Base-by-base conservation (phyloP, 2,329 filamentous ascomycete species). In the Talaromyces sp. region DNA sequence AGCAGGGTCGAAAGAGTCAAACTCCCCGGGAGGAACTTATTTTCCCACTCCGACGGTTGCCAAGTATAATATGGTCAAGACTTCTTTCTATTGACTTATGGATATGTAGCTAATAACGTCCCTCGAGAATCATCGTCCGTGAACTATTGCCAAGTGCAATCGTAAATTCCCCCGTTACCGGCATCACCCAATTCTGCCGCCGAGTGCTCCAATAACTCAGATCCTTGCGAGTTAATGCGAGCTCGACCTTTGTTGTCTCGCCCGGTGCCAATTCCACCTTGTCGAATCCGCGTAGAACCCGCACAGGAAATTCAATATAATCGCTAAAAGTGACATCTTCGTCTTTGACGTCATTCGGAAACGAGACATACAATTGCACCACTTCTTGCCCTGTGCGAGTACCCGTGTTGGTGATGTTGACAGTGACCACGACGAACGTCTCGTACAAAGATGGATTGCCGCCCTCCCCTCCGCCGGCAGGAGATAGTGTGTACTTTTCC, bases 161-260 rank as follows among this genome's bases (percentile, higher is more conserved):
- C 33, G 69, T 69, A 65, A 77, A 77, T 56, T 69, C 65, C 4
- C 73, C 73, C 16, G 82, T 77, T 1, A 73, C 75, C 1, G 85
- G 82, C 75, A 88, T 81, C 1, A 87, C 82, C 90, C 90, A 93
- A 68, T 92, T 91, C 78, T 91, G 89, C 47, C 78, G 73, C 6
- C 79, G 75, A 0, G 86, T 83, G 72, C 90, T 88, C 90, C 90
- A 92, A 54, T 90, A 88, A 68, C 89, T 91, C 63, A 92, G 64
- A 72, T 92, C 90, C 70, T 88, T 85, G 64, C 90, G 83, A 7
- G 84, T 90, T 64, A 92, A 70, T 0, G 79, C 77, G 70, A 92
- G 81, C 22, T 82, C 80, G 0, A 92, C 83, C 0, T 77, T 82
- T 64, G 76, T 75, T 3, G 76, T 82, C 72, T 87, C 80, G 0